Evolutionary conservation across 169 alveolate genomes (phyloP).

Genomic region (Condylostoma magnum): DNA sequence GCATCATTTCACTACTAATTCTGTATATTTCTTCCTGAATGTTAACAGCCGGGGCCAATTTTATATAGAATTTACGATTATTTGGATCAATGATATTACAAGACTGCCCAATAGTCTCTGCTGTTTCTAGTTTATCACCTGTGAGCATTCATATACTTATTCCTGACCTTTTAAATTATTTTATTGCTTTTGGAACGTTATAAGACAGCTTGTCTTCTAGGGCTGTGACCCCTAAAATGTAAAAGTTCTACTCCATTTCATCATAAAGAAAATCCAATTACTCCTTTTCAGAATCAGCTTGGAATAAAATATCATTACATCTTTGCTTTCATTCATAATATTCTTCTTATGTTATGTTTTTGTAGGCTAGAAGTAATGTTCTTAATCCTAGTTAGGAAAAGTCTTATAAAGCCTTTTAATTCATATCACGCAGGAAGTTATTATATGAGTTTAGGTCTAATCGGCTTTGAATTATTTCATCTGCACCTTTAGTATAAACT

Average conservation of each 20-base stretch:
- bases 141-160: constrained; percentile 98
- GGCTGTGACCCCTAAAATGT: constrained; percentile 95
- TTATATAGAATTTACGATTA: background rate
- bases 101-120: constrained; percentile 90
- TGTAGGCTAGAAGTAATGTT: constrained; percentile 93
- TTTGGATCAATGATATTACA: constrained; percentile 59
- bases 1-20: background rate
- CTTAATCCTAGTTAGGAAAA: constrained; percentile 94
- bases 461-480: constrained; percentile 62
- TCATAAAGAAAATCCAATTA: constrained; percentile 77
- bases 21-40: background rate
- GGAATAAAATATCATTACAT: constrained; percentile 51
- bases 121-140: constrained; percentile 98
- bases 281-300: constrained; percentile 68
- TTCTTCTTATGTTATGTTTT: constrained; percentile 86
- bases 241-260: constrained; percentile 87
- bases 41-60: too few relatives aligned
- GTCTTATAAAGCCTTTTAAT: constrained; percentile 88
- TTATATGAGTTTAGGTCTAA: constrained; percentile 30
- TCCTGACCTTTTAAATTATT: constrained; percentile 93
- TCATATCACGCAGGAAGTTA: constrained; percentile 23
- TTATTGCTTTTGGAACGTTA: constrained; percentile 95
- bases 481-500: constrained; percentile 84
- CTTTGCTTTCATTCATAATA: constrained; percentile 57
- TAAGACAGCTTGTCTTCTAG: constrained; percentile 97